Evolutionary conservation across 495 filamentous ascomycete species (phyloP).

Genomic region (Hypomontagnella submonticulosa): DNA sequence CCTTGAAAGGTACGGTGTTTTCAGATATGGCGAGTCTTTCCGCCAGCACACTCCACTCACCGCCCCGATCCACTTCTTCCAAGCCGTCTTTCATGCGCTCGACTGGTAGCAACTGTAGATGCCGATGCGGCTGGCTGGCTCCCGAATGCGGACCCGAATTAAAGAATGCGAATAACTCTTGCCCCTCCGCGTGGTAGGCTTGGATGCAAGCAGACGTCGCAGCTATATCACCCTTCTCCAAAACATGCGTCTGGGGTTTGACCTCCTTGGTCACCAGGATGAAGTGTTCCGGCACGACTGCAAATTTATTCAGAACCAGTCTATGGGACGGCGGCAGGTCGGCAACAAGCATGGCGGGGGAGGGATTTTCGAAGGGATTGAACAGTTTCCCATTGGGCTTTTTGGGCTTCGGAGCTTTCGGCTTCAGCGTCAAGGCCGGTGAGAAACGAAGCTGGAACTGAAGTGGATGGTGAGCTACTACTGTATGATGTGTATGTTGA

Average conservation of each 20-base stretch:
- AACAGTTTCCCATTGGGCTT: constrained; percentile 51
- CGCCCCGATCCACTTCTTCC: constrained; percentile 33
- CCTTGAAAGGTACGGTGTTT: constrained; percentile 44
- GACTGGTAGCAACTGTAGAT: constrained; percentile 81
- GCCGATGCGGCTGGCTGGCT: constrained; percentile 81
- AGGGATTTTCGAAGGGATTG: constrained; percentile 79
- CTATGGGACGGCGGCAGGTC: constrained; percentile 67
- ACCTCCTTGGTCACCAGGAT: constrained; percentile 77
- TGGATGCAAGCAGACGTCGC: constrained; percentile 72
- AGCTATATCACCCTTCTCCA: constrained; percentile 73
- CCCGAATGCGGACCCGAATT: constrained; percentile 83
- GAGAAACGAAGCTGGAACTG: constrained; percentile 82
- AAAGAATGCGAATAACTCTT: constrained; percentile 79
- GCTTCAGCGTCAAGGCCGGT: constrained; percentile 79
- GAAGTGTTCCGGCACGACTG: constrained; percentile 81
- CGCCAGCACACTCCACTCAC: constrained; percentile 64
- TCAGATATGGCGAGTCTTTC: constrained; percentile 51
- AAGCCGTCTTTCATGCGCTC: constrained; percentile 70
- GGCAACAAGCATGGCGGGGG: constrained; percentile 69
- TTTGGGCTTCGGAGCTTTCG: constrained; percentile 60
- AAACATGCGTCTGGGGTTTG: constrained; percentile 73
- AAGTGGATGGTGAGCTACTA: not conserved
- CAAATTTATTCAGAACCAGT: constrained; percentile 84
- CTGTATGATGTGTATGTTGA: not conserved
- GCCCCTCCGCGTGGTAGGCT: constrained; percentile 60